These are phyloP conservation scores for Rhodamnia argentea DNA, from an alignment of 345 rosid species.

Conservation along the genomic window DNA sequence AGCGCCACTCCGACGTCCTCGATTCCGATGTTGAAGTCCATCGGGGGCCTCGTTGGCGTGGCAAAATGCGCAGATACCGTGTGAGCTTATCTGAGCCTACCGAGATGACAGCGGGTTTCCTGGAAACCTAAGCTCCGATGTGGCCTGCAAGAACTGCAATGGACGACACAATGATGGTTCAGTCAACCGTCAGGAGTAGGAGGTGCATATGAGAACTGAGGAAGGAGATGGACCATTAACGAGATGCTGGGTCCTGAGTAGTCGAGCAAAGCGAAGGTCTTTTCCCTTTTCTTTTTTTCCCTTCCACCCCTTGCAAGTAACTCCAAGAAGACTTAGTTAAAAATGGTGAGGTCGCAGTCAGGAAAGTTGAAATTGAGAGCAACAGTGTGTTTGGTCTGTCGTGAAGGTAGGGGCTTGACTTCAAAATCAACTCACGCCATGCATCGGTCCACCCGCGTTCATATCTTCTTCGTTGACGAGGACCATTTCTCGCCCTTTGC, in stretches of 20 bases:
- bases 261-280: neutral
- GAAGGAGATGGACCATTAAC: neutral
- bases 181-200: neutral
- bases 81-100: neutral
- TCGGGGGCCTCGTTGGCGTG: neutral
- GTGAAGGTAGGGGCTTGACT: neutral
- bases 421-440: neutral
- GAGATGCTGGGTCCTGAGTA: neutral
- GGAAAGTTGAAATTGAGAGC: neutral
- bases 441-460: neutral
- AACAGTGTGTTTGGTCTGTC: neutral
- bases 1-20: conserved; percentile 20
- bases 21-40: conserved; percentile 11
- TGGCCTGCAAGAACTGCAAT: neutral
- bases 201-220: neutral
- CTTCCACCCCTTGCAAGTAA: neutral
- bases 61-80: neutral
- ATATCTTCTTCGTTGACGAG: neutral
- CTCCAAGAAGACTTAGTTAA: neutral
- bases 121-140: neutral
- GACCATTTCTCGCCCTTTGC: neutral
- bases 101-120: neutral
- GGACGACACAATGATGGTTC: neutral
- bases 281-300: neutral
- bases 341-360: neutral